Conservation (phyloP, 2,329 filamentous ascomycete genomes). For the Neobulgaria alba region DNA sequence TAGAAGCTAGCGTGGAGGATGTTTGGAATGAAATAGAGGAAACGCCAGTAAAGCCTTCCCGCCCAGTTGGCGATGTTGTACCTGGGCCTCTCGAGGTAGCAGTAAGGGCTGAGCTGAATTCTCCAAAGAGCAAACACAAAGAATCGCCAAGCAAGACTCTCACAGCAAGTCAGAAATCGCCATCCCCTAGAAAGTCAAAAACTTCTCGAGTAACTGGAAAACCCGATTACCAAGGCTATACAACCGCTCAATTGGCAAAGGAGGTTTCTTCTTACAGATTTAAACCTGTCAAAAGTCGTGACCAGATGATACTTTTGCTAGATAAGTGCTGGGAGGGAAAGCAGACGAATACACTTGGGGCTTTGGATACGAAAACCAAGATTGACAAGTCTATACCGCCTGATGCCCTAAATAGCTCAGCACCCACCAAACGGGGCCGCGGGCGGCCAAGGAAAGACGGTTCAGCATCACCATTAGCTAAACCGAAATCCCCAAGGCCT, state of each 20-base stretch:
- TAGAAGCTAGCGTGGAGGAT: too few species aligned
- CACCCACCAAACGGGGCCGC: conserved; percentile 28
- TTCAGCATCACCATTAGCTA: conserved; percentile 9
- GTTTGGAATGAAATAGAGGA: conserved; percentile 22
- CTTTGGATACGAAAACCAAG: conserved; percentile 22
- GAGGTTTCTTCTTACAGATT: conserved; percentile 61
- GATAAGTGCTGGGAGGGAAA: conserved; percentile 64
- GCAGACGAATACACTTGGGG: conserved; percentile 27
- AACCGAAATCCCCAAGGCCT: conserved; percentile 9
- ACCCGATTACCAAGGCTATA: conserved; percentile 54
- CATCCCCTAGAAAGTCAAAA: background rate
- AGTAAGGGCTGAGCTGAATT: background rate
- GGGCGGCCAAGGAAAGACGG: conserved; percentile 36
- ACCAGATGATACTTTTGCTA: conserved; percentile 61
- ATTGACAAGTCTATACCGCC: background rate
- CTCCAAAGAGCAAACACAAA: background rate
- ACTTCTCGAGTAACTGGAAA: background rate
- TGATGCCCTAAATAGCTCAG: conserved; percentile 9
- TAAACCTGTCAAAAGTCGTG: conserved; percentile 59
- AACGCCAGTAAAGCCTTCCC: background rate
- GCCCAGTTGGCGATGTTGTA: background rate
- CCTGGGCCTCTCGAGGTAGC: too few species aligned
- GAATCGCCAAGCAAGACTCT: background rate
- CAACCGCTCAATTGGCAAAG: conserved; percentile 52
- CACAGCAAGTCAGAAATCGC: background rate